phyloP scores from a whole-genome alignment of 805 yeast genomes.

The Starmerella asiatica region DNA sequence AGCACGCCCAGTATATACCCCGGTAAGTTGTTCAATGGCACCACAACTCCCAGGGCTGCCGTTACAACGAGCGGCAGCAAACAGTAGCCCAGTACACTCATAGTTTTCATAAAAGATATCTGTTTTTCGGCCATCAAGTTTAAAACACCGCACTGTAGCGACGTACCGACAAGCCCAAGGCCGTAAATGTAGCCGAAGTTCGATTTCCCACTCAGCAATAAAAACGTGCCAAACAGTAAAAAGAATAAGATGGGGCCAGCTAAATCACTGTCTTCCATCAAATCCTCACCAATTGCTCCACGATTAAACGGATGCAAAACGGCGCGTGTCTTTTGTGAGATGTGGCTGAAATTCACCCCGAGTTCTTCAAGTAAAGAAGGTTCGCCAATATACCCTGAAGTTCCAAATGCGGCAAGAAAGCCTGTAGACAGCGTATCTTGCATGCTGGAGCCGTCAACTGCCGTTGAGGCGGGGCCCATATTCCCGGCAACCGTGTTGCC shows the following conservation, averaged over 20 bases:
- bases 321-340: constrained; percentile 63
- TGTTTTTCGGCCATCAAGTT: constrained; percentile 59
- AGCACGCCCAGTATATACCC: constrained; percentile 60
- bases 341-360: constrained; percentile 84
- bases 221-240: constrained; percentile 66
- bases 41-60: constrained; percentile 54
- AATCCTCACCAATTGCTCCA: constrained; percentile 54
- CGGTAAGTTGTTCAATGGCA: constrained; percentile 52
- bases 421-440: constrained; percentile 46
- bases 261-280: constrained; percentile 75
- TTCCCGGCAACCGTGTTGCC: constrained; percentile 1
- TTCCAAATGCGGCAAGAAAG: constrained; percentile 78
- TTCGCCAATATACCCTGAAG: constrained; percentile 90
- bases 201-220: constrained; percentile 75
- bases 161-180: constrained; percentile 80
- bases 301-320: constrained; percentile 59
- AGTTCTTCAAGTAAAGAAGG: constrained; percentile 83
- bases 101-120: constrained; percentile 49
- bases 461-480: constrained; percentile 3
- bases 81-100: constrained; percentile 89
- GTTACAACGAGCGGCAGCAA: constrained; percentile 73
- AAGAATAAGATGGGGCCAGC: constrained; percentile 93
- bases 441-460: constrained; percentile 8
- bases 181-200: constrained; percentile 97
- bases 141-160: constrained; percentile 70